A percentile compares a stretch with the other conserved stretches of the same genome.
Evolutionary conservation across 192 early-diverging fungal species (phyloP).

Genomic region (Rhizophagus sp.): DNA sequence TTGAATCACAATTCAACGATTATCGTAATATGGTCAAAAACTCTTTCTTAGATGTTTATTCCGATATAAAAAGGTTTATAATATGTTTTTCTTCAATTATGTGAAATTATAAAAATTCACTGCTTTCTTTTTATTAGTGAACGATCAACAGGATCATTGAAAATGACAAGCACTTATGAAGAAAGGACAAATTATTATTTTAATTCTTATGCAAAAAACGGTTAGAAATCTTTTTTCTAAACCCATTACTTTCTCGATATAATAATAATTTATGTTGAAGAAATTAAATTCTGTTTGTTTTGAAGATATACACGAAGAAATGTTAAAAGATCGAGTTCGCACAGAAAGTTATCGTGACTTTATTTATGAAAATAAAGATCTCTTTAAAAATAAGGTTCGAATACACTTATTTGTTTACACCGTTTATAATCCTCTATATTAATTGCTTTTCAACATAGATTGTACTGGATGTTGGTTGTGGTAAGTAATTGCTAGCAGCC

Average conservation of each 20-base stretch:
- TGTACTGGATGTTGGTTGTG: constrained; percentile 99
- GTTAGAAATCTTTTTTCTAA: constrained; percentile 41
- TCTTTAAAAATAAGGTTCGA: constrained; percentile 90
- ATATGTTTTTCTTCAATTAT: not conserved
- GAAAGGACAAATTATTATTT: constrained; percentile 83
- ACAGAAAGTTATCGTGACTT: constrained; percentile 90
- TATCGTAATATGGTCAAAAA: constrained; percentile 69
- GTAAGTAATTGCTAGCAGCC: constrained; percentile 34
- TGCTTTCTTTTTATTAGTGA: not conserved
- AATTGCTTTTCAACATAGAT: constrained; percentile 40
- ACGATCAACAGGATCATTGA: not conserved
- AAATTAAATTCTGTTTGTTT: not conserved
- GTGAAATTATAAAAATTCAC: not conserved
- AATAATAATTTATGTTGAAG: not conserved
- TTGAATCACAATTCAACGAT: constrained; percentile 64
- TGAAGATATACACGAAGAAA: constrained; percentile 86
- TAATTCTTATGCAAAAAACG: constrained; percentile 97
- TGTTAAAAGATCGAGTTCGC: constrained; percentile 98
- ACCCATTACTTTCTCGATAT: not conserved
- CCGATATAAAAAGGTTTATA: constrained; percentile 1
- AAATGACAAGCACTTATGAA: not conserved
- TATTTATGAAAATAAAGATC: constrained; percentile 93
- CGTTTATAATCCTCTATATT: constrained; percentile 37
- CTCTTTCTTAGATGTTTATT: constrained; percentile 61
- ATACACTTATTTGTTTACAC: constrained; percentile 65